Conservation (phyloP, 1,284 basidiomycete species). For the Inonotus obliquus region DNA sequence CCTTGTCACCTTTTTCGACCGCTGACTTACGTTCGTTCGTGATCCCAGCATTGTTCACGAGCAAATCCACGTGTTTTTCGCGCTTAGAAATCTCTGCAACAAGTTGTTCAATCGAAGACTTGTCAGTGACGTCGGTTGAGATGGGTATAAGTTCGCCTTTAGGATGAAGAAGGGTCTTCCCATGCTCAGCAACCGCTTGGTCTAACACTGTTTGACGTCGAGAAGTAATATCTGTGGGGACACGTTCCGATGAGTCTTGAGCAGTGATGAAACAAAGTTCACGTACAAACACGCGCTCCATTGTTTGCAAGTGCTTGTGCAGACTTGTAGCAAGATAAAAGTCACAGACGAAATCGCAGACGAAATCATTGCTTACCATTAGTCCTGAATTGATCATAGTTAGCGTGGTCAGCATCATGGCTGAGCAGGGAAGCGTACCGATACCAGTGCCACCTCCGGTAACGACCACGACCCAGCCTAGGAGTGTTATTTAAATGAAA, state of each 20-base stretch:
- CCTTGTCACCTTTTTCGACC: conserved; percentile 31
- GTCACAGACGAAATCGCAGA: neutral
- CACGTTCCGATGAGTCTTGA: too few species aligned
- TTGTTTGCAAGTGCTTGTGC: conserved; percentile 11
- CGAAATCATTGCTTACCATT: neutral
- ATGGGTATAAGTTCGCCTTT: conserved; percentile 32
- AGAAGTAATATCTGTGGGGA: conserved; percentile 26
- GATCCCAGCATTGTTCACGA: conserved; percentile 37
- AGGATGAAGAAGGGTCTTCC: conserved; percentile 26
- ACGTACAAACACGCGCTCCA: conserved; percentile 10
- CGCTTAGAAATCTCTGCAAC: conserved; percentile 29
- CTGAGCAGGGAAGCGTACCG: neutral
- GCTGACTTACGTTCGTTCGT: conserved; percentile 25
- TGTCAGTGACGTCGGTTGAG: conserved; percentile 31
- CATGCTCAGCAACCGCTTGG: conserved; percentile 26
- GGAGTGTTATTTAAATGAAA: neutral
- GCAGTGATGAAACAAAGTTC: too few species aligned
- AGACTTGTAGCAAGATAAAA: neutral
- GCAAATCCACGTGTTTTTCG: conserved; percentile 33
- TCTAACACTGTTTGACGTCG: conserved; percentile 28
- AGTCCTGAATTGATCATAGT: neutral
- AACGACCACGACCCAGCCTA: conserved; percentile 10
- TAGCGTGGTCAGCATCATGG: neutral
- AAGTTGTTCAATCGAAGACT: conserved; percentile 31
- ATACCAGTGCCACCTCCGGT: conserved; percentile 13